Conservation (phyloP, 805 yeast species). For the Cyberlindnera sargentensis region DNA sequence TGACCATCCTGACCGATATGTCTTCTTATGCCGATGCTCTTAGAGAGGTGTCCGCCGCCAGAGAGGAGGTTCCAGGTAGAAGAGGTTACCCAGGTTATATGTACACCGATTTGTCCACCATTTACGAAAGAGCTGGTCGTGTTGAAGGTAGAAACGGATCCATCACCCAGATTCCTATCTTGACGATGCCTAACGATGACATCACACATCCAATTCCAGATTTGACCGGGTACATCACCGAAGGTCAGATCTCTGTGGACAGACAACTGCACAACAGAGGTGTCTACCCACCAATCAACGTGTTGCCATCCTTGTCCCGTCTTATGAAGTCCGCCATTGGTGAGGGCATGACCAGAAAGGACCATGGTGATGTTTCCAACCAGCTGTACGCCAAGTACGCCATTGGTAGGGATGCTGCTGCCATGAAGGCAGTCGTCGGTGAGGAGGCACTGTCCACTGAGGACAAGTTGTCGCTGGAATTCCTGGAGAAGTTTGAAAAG, state of each 20-base stretch:
- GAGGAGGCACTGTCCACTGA: conserved; percentile 98
- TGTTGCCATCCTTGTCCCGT: conserved; percentile 94
- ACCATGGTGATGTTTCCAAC: conserved; percentile 98
- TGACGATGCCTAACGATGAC: conserved; percentile 99
- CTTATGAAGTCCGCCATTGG: conserved; percentile 99
- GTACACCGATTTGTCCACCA: conserved; percentile 99
- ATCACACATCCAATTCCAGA: conserved; percentile 99
- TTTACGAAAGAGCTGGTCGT: conserved; percentile 99
- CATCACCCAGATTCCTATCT: conserved; percentile 96
- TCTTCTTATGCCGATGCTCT: conserved; percentile 99
- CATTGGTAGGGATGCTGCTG: conserved; percentile 99
- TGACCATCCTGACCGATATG: conserved; percentile 98
- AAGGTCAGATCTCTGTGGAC: conserved; percentile 97
- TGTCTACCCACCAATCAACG: conserved; percentile 98
- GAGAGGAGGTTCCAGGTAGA: conserved; percentile 99
- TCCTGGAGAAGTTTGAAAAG: conserved; percentile 95
- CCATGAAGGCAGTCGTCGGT: conserved; percentile 99
- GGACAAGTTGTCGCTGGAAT: conserved; percentile 95
- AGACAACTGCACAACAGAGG: conserved; percentile 96
- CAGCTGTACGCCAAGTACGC: conserved; percentile 99
- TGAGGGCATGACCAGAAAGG: conserved; percentile 99
- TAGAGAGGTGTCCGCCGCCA: conserved; percentile 99
- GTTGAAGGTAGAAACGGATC: conserved; percentile 99
- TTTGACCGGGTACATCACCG: conserved; percentile 98
- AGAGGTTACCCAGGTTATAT: conserved; percentile 99